Conservation (phyloP, 768 basidiomycete genomes). For the Lentinula sp. region DNA sequence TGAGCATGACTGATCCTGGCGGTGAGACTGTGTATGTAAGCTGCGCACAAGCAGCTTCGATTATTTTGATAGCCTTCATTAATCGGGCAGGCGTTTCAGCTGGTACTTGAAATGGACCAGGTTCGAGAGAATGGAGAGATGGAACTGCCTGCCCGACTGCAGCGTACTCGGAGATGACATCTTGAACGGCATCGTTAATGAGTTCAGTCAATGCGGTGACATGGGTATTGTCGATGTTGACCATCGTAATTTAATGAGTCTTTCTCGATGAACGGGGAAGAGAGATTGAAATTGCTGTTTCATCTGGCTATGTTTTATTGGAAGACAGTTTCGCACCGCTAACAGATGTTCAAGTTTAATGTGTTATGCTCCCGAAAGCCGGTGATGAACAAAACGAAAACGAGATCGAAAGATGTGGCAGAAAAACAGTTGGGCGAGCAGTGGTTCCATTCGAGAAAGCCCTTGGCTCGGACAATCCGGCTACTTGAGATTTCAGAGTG, state of each 20-base stretch:
- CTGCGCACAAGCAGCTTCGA: conserved; percentile 30
- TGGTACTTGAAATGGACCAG: conserved; percentile 27
- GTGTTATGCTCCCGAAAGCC: background rate
- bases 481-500: background rate
- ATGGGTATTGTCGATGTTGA: conserved; percentile 6
- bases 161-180: conserved; percentile 25
- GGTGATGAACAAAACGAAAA: background rate
- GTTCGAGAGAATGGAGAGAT: conserved; percentile 24
- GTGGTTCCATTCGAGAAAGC: background rate
- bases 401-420: background rate
- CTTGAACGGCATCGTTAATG: conserved; percentile 22
- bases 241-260: background rate
- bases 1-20: conserved; percentile 23
- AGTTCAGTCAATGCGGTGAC: conserved; percentile 20
- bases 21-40: conserved; percentile 22
- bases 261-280: background rate
- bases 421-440: background rate
- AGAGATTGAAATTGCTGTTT: background rate
- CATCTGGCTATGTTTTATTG: background rate
- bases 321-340: background rate
- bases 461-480: background rate
- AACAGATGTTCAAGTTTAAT: background rate
- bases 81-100: conserved; percentile 15
- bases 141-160: conserved; percentile 19
- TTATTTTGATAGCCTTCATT: conserved; percentile 21